phyloP scores from a whole-genome alignment of 306 rosid genomes.

The Castanea sativa region DNA sequence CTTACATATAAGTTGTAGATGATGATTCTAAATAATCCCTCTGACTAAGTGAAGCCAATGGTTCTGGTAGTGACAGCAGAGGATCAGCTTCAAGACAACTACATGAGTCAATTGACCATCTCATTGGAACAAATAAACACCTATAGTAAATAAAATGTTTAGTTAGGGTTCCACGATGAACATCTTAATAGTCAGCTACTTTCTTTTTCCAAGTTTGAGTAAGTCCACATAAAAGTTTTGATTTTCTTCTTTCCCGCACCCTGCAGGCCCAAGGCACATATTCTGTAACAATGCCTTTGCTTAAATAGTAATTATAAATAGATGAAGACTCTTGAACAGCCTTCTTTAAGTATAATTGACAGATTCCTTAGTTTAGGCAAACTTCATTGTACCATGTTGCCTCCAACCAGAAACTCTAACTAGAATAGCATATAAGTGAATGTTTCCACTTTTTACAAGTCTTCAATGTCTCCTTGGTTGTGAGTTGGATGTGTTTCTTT shows the following conservation, averaged over 20 bases:
- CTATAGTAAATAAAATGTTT: not conserved
- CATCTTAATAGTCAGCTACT: not conserved
- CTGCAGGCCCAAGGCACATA: not conserved
- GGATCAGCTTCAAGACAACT: not conserved
- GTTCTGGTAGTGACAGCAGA: constrained; percentile 6
- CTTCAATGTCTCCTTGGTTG: no score
- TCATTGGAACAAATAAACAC: constrained; percentile 32
- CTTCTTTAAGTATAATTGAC: no score
- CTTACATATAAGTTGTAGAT: constrained; percentile 16
- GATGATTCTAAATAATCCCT: constrained; percentile 1
- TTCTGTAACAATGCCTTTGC: no score
- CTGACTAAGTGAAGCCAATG: constrained; percentile 17
- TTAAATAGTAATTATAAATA: no score
- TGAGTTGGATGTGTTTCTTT: not conserved
- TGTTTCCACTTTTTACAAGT: no score
- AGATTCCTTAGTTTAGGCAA: no score
- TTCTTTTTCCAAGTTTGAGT: not conserved
- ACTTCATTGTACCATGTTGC: no score
- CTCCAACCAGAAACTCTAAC: no score
- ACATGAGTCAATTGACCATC: constrained; percentile 19
- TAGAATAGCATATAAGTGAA: no score
- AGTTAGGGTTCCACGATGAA: not conserved
- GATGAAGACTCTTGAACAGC: no score
- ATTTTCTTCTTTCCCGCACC: not conserved
- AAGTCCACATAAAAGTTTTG: no score